These are phyloP conservation scores for Crinitomyces ghanaensis DNA, from an alignment of 805 yeast genomes.

Conservation along the genomic window DNA sequence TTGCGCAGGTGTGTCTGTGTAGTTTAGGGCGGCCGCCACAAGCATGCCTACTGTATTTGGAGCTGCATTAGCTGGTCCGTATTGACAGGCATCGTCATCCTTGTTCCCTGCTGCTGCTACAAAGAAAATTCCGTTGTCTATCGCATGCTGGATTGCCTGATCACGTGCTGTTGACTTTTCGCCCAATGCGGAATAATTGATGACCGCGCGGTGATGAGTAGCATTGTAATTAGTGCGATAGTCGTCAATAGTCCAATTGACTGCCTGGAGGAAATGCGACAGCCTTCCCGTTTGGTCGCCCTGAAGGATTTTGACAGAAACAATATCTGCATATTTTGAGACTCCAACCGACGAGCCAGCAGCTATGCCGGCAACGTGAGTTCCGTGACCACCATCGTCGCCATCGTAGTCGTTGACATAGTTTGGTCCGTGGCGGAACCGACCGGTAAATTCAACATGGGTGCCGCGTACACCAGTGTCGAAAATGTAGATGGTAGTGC, in stretches of 20 bases:
- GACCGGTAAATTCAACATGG: constrained; percentile 70
- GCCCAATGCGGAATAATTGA: constrained; percentile 90
- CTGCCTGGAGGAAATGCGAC: constrained; percentile 50
- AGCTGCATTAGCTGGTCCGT: constrained; percentile 58
- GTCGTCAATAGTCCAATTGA: constrained; percentile 60
- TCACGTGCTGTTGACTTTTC: constrained; percentile 83
- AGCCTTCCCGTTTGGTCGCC: constrained; percentile 44
- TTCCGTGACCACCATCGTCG: constrained; percentile 92
- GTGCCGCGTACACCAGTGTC: constrained; percentile 77
- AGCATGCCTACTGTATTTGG: constrained; percentile 41
- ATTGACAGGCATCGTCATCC: constrained; percentile 82
- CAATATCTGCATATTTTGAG: constrained; percentile 45
- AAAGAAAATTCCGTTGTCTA: constrained; percentile 76
- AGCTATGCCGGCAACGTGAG: constrained; percentile 95
- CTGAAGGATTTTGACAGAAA: constrained; percentile 50
- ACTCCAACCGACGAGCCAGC: constrained; percentile 76
- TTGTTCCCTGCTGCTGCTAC: constrained; percentile 97
- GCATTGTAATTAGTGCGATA: constrained; percentile 39
- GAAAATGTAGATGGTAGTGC: constrained; percentile 76
- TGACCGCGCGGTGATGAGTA: constrained; percentile 25
- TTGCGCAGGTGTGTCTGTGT: constrained; percentile 81
- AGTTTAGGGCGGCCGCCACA: constrained; percentile 91
- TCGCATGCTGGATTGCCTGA: constrained; percentile 82
- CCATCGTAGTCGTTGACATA: constrained; percentile 62
- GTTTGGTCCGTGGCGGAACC: constrained; percentile 82